Evolutionary conservation across 441 rosid genomes (phyloP).

Genomic region (Sinapis alba): DNA sequence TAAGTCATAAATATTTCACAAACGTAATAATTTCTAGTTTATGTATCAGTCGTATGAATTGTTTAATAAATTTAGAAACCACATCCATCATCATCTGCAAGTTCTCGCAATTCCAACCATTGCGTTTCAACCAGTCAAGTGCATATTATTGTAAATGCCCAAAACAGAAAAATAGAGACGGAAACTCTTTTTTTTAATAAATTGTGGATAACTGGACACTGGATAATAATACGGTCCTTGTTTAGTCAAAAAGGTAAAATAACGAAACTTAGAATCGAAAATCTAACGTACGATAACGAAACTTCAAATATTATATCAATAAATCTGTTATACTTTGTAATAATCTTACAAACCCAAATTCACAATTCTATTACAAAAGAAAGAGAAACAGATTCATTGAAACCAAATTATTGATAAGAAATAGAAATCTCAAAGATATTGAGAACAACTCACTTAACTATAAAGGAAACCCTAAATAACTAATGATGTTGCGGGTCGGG

Average conservation of each 20-base stretch:
- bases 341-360: slow-evolving; percentile 24
- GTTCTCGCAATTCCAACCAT: too few species aligned
- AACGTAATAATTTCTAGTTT: too few species aligned
- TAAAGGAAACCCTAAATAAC: slow-evolving; percentile 33
- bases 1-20: too few species aligned
- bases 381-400: slow-evolving; percentile 29
- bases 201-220: not conserved
- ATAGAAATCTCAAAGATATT: slow-evolving; percentile 21
- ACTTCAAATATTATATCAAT: not conserved
- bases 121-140: too few species aligned
- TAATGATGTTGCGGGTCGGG: slow-evolving; percentile 63
- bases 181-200: not conserved
- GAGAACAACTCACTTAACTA: slow-evolving; percentile 17
- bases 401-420: slow-evolving; percentile 34
- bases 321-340: slow-evolving; percentile 7
- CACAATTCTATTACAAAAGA: slow-evolving; percentile 1
- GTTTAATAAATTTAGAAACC: too few species aligned
- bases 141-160: too few species aligned
- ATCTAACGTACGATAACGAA: slow-evolving; percentile 15
- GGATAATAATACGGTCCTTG: not conserved
- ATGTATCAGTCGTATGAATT: too few species aligned
- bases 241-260: not conserved
- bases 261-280: not conserved
- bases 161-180: not conserved
- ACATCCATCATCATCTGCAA: too few species aligned